Conservation (phyloP, 176 grass and related monocot genomes). For the Oryza coarctata region DNA sequence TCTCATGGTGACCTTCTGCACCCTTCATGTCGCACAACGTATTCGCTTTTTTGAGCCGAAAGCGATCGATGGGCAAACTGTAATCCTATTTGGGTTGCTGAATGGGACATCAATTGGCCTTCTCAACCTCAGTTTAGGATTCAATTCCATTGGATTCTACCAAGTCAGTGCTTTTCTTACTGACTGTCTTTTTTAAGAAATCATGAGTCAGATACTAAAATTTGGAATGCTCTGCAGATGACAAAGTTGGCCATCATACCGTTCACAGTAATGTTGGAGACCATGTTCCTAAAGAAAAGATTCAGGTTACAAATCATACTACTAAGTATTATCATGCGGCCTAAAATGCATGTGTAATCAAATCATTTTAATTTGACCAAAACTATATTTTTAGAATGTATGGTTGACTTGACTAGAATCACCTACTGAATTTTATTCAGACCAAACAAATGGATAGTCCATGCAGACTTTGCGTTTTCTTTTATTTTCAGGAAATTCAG, state of each 20-base stretch:
- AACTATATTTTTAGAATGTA: neutral
- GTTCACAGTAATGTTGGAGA: conserved; percentile 84
- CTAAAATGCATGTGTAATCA: neutral
- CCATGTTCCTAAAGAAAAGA: conserved; percentile 82
- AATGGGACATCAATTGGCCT: conserved; percentile 90
- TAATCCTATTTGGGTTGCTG: conserved; percentile 73
- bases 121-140: conserved; percentile 89
- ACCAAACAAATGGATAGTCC: neutral
- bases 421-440: neutral
- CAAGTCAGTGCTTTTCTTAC: conserved; percentile 38
- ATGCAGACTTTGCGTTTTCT: neutral
- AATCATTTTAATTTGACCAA: neutral
- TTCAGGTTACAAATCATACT: conserved; percentile 59
- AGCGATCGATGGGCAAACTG: conserved; percentile 59
- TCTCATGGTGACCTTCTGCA: conserved; percentile 90
- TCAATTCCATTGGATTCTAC: conserved; percentile 95
- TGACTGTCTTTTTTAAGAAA: neutral
- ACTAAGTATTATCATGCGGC: neutral
- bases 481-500: conserved; percentile 3
- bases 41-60: conserved; percentile 81
- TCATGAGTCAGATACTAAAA: neutral
- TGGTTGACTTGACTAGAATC: neutral
- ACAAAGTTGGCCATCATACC: conserved; percentile 96
- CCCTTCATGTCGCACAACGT: conserved; percentile 69
- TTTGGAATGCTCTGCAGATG: conserved; percentile 56